Conservation (phyloP, 1,139 yeast genomes). For the Ashbya aceris region DNA sequence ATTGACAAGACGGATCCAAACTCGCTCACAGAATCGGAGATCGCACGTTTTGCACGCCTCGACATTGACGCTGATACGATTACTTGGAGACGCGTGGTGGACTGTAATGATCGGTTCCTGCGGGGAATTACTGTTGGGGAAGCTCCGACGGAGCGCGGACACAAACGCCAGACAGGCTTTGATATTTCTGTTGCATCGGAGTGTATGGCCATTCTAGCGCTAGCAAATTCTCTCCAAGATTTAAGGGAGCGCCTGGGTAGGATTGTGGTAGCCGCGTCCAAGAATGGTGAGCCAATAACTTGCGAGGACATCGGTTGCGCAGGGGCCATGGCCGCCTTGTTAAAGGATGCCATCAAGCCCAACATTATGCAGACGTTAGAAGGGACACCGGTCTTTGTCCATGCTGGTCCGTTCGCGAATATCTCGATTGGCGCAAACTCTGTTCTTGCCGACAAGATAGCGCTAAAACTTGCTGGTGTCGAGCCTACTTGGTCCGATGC, state of each 20-base stretch:
- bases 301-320: slow-evolving; percentile 97
- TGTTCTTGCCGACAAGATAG: slow-evolving; percentile 90
- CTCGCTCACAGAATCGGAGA: slow-evolving; percentile 73
- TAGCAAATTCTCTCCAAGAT: slow-evolving; percentile 71
- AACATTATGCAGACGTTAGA: slow-evolving; percentile 96
- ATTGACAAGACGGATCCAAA: slow-evolving; percentile 75
- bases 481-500: slow-evolving; percentile 40
- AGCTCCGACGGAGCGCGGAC: slow-evolving; percentile 92
- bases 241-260: slow-evolving; percentile 85
- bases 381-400: slow-evolving; percentile 97
- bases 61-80: slow-evolving; percentile 91
- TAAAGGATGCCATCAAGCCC: slow-evolving; percentile 96
- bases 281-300: slow-evolving; percentile 79
- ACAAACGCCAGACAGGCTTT: slow-evolving; percentile 82
- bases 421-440: slow-evolving; percentile 96
- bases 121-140: slow-evolving; percentile 89
- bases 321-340: slow-evolving; percentile 90
- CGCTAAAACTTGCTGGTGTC: slow-evolving; percentile 83
- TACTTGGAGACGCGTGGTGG: slow-evolving; percentile 95
- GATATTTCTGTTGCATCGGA: slow-evolving; percentile 97
- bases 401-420: slow-evolving; percentile 98
- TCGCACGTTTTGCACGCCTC: slow-evolving; percentile 66
- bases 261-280: slow-evolving; percentile 82
- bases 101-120: slow-evolving; percentile 87
- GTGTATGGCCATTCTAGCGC: slow-evolving; percentile 96